Base-by-base conservation (phyloP, 768 basidiomycete species). In the Suillus spraguei region DNA sequence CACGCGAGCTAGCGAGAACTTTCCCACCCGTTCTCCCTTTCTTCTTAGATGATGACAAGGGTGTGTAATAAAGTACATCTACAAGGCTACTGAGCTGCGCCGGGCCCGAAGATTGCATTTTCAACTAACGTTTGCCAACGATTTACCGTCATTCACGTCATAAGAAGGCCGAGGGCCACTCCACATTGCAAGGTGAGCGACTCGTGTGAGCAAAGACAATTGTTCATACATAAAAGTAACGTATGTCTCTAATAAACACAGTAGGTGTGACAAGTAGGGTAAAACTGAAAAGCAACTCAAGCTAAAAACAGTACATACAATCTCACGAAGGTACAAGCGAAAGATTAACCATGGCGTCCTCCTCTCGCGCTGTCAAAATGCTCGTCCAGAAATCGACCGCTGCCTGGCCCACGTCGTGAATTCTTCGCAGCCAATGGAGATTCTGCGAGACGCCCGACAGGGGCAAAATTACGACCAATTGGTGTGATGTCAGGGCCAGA, bases 401-500 rank as follows among this genome's bases (percentile, higher is more conserved):
- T 9, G 5, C 61, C 41, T 41, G n/a, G 59, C 39, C 56, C 60
- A 35, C 72, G 67, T 61, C 69, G 66, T 38, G 68, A 63, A 59
- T 74, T 66, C 64, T 75, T 75, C n/a, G 58, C 64, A 14, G 67
- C 74, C 4, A 75, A 46, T 11, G 74, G 74, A 33, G 74, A 75
- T 56, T 75, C 75, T 62, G 70, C 36, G 41, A 63, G 64, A 52
- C 72, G 72, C 42, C 65, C 69, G 36, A 66, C 58, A 3, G 68
- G 67, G 38, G 58, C 39, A 16, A 36, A n/a, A 5, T 73, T 74
- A 32, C 83, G 81, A 63, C 84, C 79, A 38, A 87, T 78, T 36
- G 87, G 86, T 17, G 85, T 87, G 62, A 85, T 82, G 65, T 86
- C 84, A 44, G 65, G 60, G 63, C 67, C 62, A 38, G 59, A 50